phyloP scores from a whole-genome alignment of 441 rosid species.

The Erysimum pusillum region DNA sequence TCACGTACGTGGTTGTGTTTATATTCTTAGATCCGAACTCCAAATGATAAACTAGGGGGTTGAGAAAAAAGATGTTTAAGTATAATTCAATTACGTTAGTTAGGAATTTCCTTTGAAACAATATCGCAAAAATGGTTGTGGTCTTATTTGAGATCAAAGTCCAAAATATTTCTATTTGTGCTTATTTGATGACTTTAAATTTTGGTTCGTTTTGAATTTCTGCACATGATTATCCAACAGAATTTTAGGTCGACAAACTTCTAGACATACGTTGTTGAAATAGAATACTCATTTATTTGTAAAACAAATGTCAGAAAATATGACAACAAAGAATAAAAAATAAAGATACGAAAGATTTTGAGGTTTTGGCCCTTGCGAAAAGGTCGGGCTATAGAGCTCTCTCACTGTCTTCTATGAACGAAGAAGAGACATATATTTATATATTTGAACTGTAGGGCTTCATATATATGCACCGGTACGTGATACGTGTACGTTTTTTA shows the following conservation, averaged over 20 bases:
- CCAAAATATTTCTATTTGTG: background rate
- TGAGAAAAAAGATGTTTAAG: background rate
- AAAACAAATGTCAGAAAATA: constrained; percentile 28
- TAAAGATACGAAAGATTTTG: constrained; percentile 43
- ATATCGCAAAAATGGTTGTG: background rate
- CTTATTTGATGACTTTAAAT: background rate
- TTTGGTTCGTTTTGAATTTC: background rate
- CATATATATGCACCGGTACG: constrained; percentile 20
- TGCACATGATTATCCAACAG: constrained; percentile 15
- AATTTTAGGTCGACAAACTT: constrained; percentile 3
- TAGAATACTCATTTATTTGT: constrained; percentile 30
- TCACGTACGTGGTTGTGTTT: background rate
- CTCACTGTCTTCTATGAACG: constrained; percentile 37
- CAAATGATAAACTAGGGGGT: background rate
- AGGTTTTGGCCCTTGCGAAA: constrained; percentile 45
- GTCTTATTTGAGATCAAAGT: too few relatives aligned
- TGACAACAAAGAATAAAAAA: constrained; percentile 5
- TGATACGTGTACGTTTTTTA: constrained; percentile 34
- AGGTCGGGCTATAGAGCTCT: constrained; percentile 29
- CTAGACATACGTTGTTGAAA: constrained; percentile 38
- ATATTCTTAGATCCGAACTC: background rate
- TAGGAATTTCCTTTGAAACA: background rate
- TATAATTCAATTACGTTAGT: background rate
- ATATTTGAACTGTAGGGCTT: constrained; percentile 18
- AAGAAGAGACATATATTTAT: constrained; percentile 34